These are phyloP conservation scores for Nemania abortiva DNA, from an alignment of 2,329 filamentous ascomycete genomes.

Conservation along the genomic window DNA sequence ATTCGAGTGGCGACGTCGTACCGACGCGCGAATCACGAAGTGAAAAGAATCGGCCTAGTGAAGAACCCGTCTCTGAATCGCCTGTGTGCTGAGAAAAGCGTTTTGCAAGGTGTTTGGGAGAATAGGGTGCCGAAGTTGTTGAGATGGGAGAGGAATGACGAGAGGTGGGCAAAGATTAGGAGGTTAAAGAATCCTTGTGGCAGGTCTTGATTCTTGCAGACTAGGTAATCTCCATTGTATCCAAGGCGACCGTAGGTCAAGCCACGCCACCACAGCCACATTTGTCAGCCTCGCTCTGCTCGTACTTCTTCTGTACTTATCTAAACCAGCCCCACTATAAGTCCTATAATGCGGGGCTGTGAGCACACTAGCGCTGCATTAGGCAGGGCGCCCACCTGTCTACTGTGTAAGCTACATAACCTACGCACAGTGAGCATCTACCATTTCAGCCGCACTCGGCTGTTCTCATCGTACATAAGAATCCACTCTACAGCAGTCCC, in stretches of 20 bases:
- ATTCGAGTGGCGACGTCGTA: slow-evolving; percentile 36
- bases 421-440: background rate
- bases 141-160: slow-evolving; percentile 26
- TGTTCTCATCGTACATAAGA: background rate
- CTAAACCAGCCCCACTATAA: background rate
- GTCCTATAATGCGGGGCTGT: too few species aligned
- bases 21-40: slow-evolving; percentile 32
- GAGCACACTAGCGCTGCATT: too few species aligned
- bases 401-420: too few species aligned
- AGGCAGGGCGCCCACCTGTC: too few species aligned
- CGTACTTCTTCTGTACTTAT: background rate
- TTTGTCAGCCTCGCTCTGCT: slow-evolving; percentile 39
- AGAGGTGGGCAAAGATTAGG: slow-evolving; percentile 34
- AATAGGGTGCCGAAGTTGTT: slow-evolving; percentile 12
- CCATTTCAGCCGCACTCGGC: background rate
- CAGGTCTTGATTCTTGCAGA: slow-evolving; percentile 36
- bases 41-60: slow-evolving; percentile 8
- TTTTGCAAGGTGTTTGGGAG: background rate
- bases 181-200: slow-evolving; percentile 41
- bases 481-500: too few species aligned
- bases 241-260: slow-evolving; percentile 7
- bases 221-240: slow-evolving; percentile 27
- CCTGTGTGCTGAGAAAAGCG: background rate
- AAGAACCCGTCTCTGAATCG: slow-evolving; percentile 9
- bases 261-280: slow-evolving; percentile 36